Conservation (phyloP, 2,329 filamentous ascomycete species). For the Colletotrichum simmondsii region DNA sequence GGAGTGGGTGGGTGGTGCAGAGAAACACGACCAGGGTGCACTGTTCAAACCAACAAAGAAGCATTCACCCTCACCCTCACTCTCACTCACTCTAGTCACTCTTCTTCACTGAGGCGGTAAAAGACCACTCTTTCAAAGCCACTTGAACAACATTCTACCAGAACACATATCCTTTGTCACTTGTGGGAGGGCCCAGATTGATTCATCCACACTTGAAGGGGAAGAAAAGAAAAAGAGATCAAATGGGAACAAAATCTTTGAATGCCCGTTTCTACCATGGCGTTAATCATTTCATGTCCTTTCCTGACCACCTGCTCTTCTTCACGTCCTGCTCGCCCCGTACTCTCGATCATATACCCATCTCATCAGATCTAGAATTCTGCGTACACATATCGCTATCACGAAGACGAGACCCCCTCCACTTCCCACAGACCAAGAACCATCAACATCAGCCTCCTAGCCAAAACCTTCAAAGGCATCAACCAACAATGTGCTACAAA, state of each 20-base stretch:
- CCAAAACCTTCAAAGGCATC: no score
- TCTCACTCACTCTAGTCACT: no score
- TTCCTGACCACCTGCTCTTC: background rate
- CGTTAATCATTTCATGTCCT: background rate
- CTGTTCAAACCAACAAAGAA: background rate
- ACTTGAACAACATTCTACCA: background rate
- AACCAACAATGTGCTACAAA: slow-evolving; percentile 35
- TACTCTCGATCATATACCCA: background rate
- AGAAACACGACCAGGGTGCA: background rate
- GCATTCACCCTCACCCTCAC: no score
- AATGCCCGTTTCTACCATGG: background rate
- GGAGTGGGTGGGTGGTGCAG: no score
- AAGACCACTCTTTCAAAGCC: background rate
- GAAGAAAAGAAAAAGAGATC: background rate
- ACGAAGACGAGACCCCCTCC: background rate
- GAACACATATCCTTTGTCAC: background rate
- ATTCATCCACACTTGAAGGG: background rate
- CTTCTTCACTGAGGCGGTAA: background rate
- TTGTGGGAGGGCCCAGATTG: no score
- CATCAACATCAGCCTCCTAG: background rate
- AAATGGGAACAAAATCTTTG: background rate
- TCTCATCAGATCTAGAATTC: background rate
- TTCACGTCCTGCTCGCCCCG: background rate
- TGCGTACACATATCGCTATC: no score
- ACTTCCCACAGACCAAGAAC: background rate